phyloP scores from a whole-genome alignment of 1,284 basidiomycete genomes.

The Apiotrichum akiyoshidainum region DNA sequence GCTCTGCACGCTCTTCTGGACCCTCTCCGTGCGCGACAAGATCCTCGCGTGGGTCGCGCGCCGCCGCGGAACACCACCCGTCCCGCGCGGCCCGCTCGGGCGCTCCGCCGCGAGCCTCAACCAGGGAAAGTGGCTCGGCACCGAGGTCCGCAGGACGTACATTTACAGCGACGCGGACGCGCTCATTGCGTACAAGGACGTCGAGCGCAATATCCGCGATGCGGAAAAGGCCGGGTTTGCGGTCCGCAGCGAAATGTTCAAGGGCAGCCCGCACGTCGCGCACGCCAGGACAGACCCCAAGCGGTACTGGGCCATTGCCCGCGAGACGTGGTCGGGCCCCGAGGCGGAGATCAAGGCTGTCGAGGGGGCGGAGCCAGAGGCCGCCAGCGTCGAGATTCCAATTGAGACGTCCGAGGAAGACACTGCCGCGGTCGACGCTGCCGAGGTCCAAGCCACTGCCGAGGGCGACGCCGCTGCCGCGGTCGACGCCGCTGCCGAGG shows the following conservation, averaged over 20 bases:
- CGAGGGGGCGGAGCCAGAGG: neutral
- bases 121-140: neutral
- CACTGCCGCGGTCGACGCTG: too few species aligned
- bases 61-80: neutral
- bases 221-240: constrained; percentile 10
- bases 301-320: constrained; percentile 23
- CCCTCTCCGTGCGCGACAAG: neutral
- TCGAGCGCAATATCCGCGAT: constrained; percentile 14
- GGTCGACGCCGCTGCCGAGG: too few species aligned
- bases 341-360: neutral
- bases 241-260: constrained; percentile 16
- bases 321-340: constrained; percentile 11
- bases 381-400: too few species aligned
- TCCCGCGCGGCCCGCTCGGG: constrained; percentile 5
- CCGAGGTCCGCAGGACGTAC: constrained; percentile 17
- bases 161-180: constrained; percentile 17
- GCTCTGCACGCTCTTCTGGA: constrained; percentile 13
- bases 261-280: constrained; percentile 18
- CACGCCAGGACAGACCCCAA: constrained; percentile 15
- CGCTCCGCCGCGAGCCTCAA: constrained; percentile 6
- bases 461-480: too few species aligned
- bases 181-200: constrained; percentile 15
- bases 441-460: too few species aligned
- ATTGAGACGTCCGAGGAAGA: too few species aligned
- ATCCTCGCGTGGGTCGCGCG: neutral